Percentiles rank a stretch among this genome's conserved stretches.
These are phyloP conservation scores for Gymnopilus junonius DNA, from an alignment of 768 basidiomycete species.

Conservation along the genomic window DNA sequence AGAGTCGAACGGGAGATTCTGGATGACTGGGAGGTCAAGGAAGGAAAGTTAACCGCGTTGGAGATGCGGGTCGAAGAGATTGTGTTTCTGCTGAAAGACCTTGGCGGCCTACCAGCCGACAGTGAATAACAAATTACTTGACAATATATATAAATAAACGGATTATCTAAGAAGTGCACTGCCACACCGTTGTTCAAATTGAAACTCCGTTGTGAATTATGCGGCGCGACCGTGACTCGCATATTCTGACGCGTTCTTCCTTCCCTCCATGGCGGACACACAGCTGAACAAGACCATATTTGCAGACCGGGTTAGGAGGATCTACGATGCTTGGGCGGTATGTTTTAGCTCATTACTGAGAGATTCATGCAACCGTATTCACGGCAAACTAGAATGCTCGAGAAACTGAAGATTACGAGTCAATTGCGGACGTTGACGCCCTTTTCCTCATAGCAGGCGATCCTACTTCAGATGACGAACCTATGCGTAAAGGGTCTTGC, in stretches of 20 bases:
- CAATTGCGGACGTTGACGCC: constrained; percentile 71
- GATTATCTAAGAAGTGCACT: constrained; percentile 1
- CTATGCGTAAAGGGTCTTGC: constrained; percentile 89
- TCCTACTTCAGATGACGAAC: constrained; percentile 83
- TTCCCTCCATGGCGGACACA: constrained; percentile 55
- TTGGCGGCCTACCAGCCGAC: constrained; percentile 52
- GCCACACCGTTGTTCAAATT: constrained; percentile 19
- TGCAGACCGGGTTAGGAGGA: constrained; percentile 56
- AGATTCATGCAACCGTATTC: constrained; percentile 4
- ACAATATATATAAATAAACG: not conserved
- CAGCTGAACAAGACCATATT: constrained; percentile 72
- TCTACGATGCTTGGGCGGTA: constrained; percentile 70
- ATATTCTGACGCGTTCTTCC: constrained; percentile 28
- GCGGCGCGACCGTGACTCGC: constrained; percentile 24
- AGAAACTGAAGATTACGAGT: constrained; percentile 72
- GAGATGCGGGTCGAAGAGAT: constrained; percentile 88
- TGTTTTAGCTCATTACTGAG: constrained; percentile 28
- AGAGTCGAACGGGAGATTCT: constrained; percentile 78
- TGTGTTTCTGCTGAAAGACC: constrained; percentile 88
- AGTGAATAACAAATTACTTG: constrained; percentile 49
- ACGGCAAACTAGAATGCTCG: constrained; percentile 53
- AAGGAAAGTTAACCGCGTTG: constrained; percentile 75
- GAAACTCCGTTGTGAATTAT: constrained; percentile 30
- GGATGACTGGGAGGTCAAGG: constrained; percentile 72
- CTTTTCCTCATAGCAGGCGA: constrained; percentile 78